A percentile compares a stretch with the other conserved stretches of the same genome.
Evolutionary conservation across 2,329 filamentous ascomycete genomes (phyloP).

Genomic region (Phialophora expanda): DNA sequence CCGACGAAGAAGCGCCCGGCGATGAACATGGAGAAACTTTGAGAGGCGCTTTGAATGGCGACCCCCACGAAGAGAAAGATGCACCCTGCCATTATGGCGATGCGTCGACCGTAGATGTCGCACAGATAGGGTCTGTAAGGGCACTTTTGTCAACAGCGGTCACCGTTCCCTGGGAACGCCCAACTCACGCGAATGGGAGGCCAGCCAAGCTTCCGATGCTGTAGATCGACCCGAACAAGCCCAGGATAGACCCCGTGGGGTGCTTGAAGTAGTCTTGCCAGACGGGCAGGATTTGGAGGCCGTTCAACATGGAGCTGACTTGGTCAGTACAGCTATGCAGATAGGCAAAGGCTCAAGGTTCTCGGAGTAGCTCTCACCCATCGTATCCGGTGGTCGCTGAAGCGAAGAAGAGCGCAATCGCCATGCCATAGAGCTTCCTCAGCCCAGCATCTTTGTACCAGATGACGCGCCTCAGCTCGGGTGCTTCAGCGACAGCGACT

Average conservation of each 20-base stretch:
- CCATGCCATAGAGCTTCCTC: conserved; percentile 61
- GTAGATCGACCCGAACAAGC: conserved; percentile 23
- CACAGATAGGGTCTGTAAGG: conserved; percentile 9
- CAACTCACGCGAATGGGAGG: conserved; percentile 19
- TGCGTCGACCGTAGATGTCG: conserved; percentile 21
- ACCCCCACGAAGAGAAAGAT: conserved; percentile 39
- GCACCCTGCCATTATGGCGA: conserved; percentile 30
- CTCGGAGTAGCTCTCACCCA: conserved; percentile 47
- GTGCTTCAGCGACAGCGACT: conserved; percentile 52
- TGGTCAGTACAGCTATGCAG: conserved; percentile 42
- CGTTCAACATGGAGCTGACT: conserved; percentile 31
- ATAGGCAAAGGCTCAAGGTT: background rate
- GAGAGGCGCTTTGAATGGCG: conserved; percentile 35
- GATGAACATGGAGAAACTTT: conserved; percentile 56
- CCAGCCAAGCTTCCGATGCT: conserved; percentile 27
- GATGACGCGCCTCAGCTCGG: conserved; percentile 61
- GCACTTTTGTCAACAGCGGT: background rate
- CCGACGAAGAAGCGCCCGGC: conserved; percentile 67
- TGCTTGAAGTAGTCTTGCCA: conserved; percentile 36
- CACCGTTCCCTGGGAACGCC: background rate
- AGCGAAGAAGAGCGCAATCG: conserved; percentile 62
- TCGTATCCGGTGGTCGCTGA: conserved; percentile 65
- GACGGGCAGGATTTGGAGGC: conserved; percentile 24
- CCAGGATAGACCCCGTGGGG: conserved; percentile 27
- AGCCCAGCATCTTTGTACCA: conserved; percentile 64